phyloP scores from a whole-genome alignment of 1,139 yeast species.

The Zygosaccharomyces pseudobailii region DNA sequence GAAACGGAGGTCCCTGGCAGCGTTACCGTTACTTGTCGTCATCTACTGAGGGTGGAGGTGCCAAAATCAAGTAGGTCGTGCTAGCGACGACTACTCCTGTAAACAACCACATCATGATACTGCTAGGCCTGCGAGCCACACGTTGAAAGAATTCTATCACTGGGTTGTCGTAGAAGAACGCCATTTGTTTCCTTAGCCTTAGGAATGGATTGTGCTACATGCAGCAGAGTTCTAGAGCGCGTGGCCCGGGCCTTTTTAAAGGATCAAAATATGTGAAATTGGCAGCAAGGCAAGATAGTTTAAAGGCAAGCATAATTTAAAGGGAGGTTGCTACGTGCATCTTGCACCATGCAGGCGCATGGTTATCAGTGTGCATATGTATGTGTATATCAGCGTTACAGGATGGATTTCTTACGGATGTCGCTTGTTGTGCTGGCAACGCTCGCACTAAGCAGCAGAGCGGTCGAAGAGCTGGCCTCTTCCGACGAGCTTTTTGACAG shows the following conservation, averaged over 20 bases:
- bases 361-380: neutral
- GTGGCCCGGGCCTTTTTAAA: neutral
- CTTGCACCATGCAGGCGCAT: too few relatives aligned
- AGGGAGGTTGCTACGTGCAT: neutral
- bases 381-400: neutral
- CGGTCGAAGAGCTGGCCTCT: conserved; percentile 2
- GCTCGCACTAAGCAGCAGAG: neutral
- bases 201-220: neutral
- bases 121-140: conserved; percentile 23
- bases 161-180: conserved; percentile 27
- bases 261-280: neutral
- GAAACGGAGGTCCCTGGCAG: neutral
- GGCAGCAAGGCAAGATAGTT: neutral
- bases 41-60: conserved; percentile 2
- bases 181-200: conserved; percentile 17
- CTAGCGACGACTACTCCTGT: conserved; percentile 29
- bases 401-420: neutral
- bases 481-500: conserved; percentile 5
- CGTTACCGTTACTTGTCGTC: neutral
- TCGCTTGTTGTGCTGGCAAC: neutral
- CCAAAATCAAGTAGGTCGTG: conserved; percentile 22
- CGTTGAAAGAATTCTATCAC: conserved; percentile 27
- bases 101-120: conserved; percentile 32
- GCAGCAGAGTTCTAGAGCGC: neutral
- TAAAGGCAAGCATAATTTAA: neutral